These are phyloP conservation scores for Penicillium pancosmium DNA, from an alignment of 495 filamentous ascomycete genomes.

Conservation along the genomic window DNA sequence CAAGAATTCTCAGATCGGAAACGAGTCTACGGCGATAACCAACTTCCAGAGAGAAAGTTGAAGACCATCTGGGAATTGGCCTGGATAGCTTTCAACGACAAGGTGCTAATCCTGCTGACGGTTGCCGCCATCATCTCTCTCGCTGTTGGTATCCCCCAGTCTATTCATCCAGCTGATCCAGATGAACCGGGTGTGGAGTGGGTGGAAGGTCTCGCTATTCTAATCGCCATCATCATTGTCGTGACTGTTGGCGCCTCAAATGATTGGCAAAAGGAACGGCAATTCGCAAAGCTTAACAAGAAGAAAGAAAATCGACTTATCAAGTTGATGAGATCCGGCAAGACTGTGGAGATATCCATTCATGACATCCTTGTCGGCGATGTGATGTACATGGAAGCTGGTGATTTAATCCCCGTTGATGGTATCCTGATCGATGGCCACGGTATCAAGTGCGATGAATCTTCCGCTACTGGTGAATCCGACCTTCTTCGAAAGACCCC, in stretches of 20 bases:
- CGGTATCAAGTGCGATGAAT: conserved; percentile 80
- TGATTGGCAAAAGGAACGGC: conserved; percentile 78
- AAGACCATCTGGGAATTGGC: conserved; percentile 73
- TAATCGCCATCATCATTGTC: conserved; percentile 74
- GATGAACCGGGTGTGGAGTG: conserved; percentile 68
- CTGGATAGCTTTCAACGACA: conserved; percentile 85
- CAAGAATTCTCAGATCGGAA: conserved; percentile 62
- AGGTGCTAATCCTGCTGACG: conserved; percentile 77
- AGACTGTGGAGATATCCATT: conserved; percentile 74
- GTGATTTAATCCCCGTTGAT: conserved; percentile 83
- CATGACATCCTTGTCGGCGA: conserved; percentile 84
- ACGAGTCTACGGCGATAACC: conserved; percentile 70
- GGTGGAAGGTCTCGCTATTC: conserved; percentile 81
- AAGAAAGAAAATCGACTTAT: conserved; percentile 73
- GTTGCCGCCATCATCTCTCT: conserved; percentile 80
- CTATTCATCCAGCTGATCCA: conserved; percentile 43
- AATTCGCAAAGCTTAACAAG: conserved; percentile 74
- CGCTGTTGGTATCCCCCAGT: conserved; percentile 76
- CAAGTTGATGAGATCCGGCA: conserved; percentile 77
- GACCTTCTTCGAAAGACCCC: conserved; percentile 74
- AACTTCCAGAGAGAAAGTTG: conserved; percentile 69
- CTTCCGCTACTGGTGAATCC: conserved; percentile 82
- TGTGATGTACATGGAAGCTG: conserved; percentile 81
- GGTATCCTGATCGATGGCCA: conserved; percentile 75
- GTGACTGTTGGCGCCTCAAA: conserved; percentile 74